These are phyloP conservation scores for Rubia peregrina DNA, from an alignment of 305 asterid genomes.

Conservation along the genomic window DNA sequence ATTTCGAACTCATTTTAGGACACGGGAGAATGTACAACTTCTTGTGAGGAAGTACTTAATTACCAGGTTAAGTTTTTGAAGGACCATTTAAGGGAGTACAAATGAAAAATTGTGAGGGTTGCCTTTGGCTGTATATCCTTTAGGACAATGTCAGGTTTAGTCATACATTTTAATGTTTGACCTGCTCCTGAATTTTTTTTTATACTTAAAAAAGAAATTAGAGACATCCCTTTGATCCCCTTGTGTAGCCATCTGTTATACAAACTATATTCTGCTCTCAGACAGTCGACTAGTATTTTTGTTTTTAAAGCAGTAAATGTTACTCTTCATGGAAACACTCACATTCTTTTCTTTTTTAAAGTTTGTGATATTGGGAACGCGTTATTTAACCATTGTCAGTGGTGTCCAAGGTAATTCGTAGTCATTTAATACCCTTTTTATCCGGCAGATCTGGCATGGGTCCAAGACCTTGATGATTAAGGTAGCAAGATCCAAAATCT, in stretches of 20 bases:
- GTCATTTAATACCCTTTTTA: neutral
- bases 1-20: neutral
- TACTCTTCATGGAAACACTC: no score
- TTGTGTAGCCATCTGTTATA: no score
- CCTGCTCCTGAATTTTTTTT: neutral
- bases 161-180: neutral
- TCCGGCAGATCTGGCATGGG: constrained; percentile 81
- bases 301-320: no score
- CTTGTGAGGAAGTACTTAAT: neutral
- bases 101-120: neutral
- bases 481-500: constrained; percentile 4
- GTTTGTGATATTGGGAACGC: no score
- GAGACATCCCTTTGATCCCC: neutral
- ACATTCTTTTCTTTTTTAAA: no score
- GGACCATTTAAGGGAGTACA: neutral
- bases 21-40: neutral
- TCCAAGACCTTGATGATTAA: constrained; percentile 59
- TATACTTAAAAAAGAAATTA: neutral
- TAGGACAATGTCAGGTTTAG: neutral
- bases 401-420: neutral
- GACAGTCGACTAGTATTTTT: no score
- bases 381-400: no score
- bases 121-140: neutral
- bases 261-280: no score
- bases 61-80: neutral